phyloP scores from a whole-genome alignment of 495 filamentous ascomycete species.

The Lophiotrema nucula region DNA sequence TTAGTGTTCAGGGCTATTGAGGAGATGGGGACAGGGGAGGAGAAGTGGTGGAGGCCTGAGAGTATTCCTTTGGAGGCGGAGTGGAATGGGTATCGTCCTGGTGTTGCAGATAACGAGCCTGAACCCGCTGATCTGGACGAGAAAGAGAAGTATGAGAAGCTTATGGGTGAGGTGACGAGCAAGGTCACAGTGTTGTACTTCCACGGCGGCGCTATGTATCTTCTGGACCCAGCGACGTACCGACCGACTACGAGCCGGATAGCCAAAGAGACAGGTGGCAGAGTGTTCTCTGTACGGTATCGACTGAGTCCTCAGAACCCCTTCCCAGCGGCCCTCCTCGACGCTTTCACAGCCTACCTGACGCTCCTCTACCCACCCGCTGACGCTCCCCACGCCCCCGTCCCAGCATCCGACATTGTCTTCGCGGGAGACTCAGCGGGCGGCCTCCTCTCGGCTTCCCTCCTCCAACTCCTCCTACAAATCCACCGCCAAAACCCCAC shows the following conservation, averaged over 20 bases:
- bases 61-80: constrained; percentile 70
- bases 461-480: constrained; percentile 73
- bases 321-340: constrained; percentile 78
- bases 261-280: constrained; percentile 53
- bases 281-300: constrained; percentile 79
- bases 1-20: constrained; percentile 63
- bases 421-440: constrained; percentile 88
- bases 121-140: constrained; percentile 62
- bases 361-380: constrained; percentile 75
- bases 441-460: constrained; percentile 68
- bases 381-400: constrained; percentile 68
- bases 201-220: constrained; percentile 83
- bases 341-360: constrained; percentile 74
- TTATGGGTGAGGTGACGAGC: constrained; percentile 68
- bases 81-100: constrained; percentile 75
- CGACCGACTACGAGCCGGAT: constrained; percentile 49
- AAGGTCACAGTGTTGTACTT: constrained; percentile 78
- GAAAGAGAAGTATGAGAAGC: constrained; percentile 64
- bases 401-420: constrained; percentile 69
- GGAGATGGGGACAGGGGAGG: constrained; percentile 52
- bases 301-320: constrained; percentile 79
- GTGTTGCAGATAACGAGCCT: constrained; percentile 53
- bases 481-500: constrained; percentile 51
- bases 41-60: constrained; percentile 53
- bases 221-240: constrained; percentile 56